Evolutionary conservation across 163 green algal genomes (phyloP), one percentile per base, ranked within the genome.

Genomic region (Coccomyxa subellipsoidea): DNA sequence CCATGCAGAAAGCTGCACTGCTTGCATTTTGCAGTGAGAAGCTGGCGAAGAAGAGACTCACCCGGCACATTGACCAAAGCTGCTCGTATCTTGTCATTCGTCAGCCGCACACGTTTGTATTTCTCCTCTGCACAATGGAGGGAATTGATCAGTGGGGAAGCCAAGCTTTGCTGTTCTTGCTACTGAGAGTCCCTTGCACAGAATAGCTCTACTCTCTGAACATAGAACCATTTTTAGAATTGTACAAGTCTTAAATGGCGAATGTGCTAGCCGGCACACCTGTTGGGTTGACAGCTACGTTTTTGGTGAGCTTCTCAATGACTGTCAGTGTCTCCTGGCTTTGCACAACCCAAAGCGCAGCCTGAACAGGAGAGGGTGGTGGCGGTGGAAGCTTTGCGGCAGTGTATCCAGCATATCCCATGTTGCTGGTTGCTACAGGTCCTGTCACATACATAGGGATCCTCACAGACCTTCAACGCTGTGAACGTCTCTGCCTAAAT

Each of bases 261-360:
- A n/a, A n/a, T n/a, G n/a, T n/a, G n/a, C n/a, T n/a, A n/a, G n/a
- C n/a, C n/a, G n/a, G n/a, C 7, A 27, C 27, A 73, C 66, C 66
- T 73, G 66, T 73, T 27, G 79, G 79, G 35, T 77, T 82, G 32
- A 82, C 38, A 18, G 54, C 79, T 35, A 80, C 39, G 37, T 80
- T 80, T 3, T 69, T 38, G 29, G 39, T 80, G 2, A 80, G 39
- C 15, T 80, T 80, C 18, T 27, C 76, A 8, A 80, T 66, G 29
- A 80, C 12, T 37, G 69, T 37, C 9, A 80, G 39, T 23, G 12
- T 80, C 25, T 69, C 76, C 25, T 54, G 34, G 76, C 76, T 80
- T 9, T 18, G 29, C 7, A 80, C 36, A 35, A 9, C 36, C 36
- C 38, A 80, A 27, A 80, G 76, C 25, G 38, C 76, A 35, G 76